These are phyloP conservation scores for Hypoxylon rubiginosum DNA, from an alignment of 2,329 filamentous ascomycete species.

Conservation along the genomic window DNA sequence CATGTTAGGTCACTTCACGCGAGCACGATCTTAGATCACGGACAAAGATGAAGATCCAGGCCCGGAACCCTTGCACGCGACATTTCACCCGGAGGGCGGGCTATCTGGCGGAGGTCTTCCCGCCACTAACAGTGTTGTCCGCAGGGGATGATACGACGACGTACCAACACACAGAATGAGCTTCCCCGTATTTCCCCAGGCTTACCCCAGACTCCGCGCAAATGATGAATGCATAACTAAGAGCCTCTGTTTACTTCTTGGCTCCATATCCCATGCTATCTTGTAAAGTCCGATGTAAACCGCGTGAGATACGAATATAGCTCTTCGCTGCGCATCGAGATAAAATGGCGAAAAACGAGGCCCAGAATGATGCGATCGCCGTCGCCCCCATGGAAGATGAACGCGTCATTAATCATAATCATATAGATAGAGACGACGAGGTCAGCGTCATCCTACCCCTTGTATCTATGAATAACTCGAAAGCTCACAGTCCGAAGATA, in stretches of 20 bases:
- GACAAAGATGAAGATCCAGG: neutral
- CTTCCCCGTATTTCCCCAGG: constrained; percentile 1
- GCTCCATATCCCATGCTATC: neutral
- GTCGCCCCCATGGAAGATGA: neutral
- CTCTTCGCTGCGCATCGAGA: neutral
- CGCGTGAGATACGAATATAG: neutral
- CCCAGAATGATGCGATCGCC: neutral
- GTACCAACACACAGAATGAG: neutral
- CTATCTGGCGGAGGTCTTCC: constrained; percentile 5
- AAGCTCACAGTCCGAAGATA: constrained; percentile 7
- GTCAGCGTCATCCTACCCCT: neutral
- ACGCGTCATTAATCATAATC: neutral
- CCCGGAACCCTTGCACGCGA: neutral
- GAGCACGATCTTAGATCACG: neutral
- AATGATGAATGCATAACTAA: constrained; percentile 5
- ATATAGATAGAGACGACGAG: constrained; percentile 2
- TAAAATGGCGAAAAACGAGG: neutral
- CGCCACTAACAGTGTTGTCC: neutral
- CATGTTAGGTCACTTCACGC: neutral
- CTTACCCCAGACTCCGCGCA: neutral
- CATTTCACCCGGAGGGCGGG: neutral
- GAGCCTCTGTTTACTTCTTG: neutral
- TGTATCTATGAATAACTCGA: neutral
- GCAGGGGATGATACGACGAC: neutral
- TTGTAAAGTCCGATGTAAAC: neutral